These are phyloP conservation scores for Psilocybe cubensis DNA, from an alignment of 768 basidiomycete species.

Conservation along the genomic window DNA sequence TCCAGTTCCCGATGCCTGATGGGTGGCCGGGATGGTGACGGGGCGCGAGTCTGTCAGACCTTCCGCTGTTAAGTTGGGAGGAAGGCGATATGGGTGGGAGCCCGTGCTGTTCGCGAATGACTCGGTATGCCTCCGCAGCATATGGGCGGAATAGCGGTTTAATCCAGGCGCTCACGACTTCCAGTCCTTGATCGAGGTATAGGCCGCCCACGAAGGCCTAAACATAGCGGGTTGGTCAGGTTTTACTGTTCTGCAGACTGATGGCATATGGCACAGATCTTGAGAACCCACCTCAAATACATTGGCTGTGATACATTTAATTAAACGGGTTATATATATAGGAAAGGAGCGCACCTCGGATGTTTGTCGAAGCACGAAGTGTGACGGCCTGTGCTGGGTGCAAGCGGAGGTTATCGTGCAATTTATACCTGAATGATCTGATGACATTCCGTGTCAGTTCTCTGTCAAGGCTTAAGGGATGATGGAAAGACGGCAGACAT, in stretches of 20 bases:
- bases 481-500: conserved; percentile 48
- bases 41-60: conserved; percentile 20
- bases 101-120: conserved; percentile 69
- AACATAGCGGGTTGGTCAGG: not conserved
- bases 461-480: conserved; percentile 5
- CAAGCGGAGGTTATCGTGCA: conserved; percentile 63
- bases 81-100: conserved; percentile 50
- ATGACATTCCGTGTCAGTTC: not conserved
- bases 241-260: not conserved
- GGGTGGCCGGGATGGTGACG: conserved; percentile 9
- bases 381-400: conserved; percentile 78
- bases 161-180: conserved; percentile 62
- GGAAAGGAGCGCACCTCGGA: conserved; percentile 58
- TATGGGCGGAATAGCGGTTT: conserved; percentile 66
- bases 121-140: conserved; percentile 58
- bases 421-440: conserved; percentile 67
- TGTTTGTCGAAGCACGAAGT: conserved; percentile 65
- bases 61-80: conserved; percentile 9
- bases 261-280: not conserved
- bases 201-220: conserved; percentile 84
- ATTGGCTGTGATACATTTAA: conserved; percentile 53
- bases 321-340: conserved; percentile 2
- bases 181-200: conserved; percentile 70
- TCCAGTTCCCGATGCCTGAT: not conserved
- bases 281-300: conserved; percentile 71